Evolutionary conservation across 345 rosid species (phyloP), one percentile per base, ranked within the genome.

Genomic region (Alliaria petiolata): DNA sequence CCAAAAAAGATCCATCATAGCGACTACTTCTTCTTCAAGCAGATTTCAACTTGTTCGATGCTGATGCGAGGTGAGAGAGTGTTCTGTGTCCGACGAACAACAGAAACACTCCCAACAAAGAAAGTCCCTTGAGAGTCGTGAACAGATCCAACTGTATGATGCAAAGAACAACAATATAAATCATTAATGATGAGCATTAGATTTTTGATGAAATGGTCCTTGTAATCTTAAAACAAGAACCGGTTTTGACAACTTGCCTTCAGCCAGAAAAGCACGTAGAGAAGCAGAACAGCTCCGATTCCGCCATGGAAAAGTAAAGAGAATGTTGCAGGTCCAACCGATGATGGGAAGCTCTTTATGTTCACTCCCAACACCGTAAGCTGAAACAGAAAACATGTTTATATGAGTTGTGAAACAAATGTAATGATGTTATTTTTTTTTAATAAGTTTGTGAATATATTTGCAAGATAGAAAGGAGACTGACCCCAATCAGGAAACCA

Each of bases 261-360:
- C 77, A 87, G 61, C 99, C 99, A 95, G 91, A 95, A 95, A 65
- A 95, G 81, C 56, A 79, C 86, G 9, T 95, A 92, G 61, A 95
- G 98, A 74, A 78, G 53, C 61, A 95, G 84, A 76, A 95, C 95
- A 30, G 97, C 85, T 66, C 86, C 98, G 33, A 92, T 88, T 49
- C 99, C 97, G 0, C 81, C 53, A 26, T 95, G 99, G 89, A 95
- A 95, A 52, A 95, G 89, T 54, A 81, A 36, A 53, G 89, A 89
- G 47, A 84, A 87, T 42, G 82, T 65, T 19, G 97, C 92, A 73
- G 96, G 84, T 26, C 81, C 73, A 28, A 82, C 55, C 7, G 90
- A 78, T 38, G 91, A 72, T 20, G 99, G 98, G 79, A 95, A 92
- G 71, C 83, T 92, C 86, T 92, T 95, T 65, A 92, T 69, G 68